These are phyloP conservation scores for Stachybotrys echinatus DNA, from an alignment of 2,329 filamentous ascomycete species.

Conservation along the genomic window DNA sequence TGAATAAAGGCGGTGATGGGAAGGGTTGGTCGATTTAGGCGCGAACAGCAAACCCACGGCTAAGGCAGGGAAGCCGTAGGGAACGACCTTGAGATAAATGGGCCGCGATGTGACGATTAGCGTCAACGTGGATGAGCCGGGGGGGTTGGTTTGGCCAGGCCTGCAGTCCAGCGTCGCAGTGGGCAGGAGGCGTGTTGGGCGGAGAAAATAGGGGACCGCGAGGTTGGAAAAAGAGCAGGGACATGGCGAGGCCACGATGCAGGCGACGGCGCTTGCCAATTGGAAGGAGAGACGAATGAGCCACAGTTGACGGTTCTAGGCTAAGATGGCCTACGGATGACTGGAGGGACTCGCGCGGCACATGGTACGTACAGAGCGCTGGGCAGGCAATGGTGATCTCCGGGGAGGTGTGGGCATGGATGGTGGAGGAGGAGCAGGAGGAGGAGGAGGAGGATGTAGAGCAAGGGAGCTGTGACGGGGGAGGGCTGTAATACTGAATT, in stretches of 20 bases:
- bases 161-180: background rate
- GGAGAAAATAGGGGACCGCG: background rate
- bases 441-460: background rate
- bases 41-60: background rate
- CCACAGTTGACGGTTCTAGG: background rate
- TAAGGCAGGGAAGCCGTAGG: too few species aligned
- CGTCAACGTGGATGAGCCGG: too few species aligned
- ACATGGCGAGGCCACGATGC: background rate
- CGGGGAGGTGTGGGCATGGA: too few species aligned
- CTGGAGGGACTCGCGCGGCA: too few species aligned
- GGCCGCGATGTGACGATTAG: background rate
- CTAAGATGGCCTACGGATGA: background rate
- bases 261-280: background rate
- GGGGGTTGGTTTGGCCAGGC: background rate
- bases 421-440: background rate
- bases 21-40: background rate
- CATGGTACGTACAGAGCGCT: background rate
- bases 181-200: background rate
- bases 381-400: background rate
- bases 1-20: background rate
- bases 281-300: background rate
- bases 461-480: background rate
- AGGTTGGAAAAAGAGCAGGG: background rate
- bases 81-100: background rate
- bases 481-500: too few species aligned